Evolutionary conservation across 306 rosid genomes (phyloP).

Genomic region (Urtica urens): DNA sequence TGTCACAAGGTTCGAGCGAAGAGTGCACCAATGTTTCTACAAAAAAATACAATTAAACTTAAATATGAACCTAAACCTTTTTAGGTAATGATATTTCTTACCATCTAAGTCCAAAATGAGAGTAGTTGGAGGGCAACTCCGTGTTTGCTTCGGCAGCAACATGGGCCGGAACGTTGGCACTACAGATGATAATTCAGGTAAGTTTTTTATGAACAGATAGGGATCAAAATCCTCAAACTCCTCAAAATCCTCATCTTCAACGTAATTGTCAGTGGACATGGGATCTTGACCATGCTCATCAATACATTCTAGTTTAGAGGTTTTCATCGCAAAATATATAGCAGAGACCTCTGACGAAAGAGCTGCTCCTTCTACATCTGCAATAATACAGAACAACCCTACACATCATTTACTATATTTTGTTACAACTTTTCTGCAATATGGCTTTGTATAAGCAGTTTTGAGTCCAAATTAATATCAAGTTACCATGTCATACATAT

Average conservation of each 20-base stretch:
- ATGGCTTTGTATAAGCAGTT: too few species aligned
- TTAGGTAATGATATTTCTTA: too few species aligned
- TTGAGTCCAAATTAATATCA: conserved; percentile 31
- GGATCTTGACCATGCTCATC: conserved; percentile 86
- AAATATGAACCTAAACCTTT: conserved; percentile 8
- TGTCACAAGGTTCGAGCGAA: conserved; percentile 77
- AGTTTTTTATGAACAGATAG: conserved; percentile 82
- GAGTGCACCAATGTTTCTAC: conserved; percentile 99
- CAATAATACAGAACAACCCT: too few species aligned
- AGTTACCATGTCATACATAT: too few species aligned
- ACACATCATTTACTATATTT: too few species aligned
- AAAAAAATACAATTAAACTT: conserved; percentile 17
- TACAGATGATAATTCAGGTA: conserved; percentile 74
- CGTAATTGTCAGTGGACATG: conserved; percentile 57
- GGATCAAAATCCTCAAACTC: conserved; percentile 92
- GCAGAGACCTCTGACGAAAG: conserved; percentile 72
- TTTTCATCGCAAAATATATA: conserved; percentile 71
- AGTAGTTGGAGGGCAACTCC: conserved; percentile 91
- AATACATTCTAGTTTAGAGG: conserved; percentile 80
- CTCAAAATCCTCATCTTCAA: conserved; percentile 65
- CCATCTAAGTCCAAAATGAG: conserved; percentile 98
- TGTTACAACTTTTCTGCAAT: too few species aligned
- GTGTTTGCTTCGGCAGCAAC: conserved; percentile 91
- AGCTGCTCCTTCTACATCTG: conserved; percentile 53
- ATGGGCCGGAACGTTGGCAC: conserved; percentile 86